Percentiles rank a stretch among this genome's conserved stretches.
These are phyloP conservation scores for Echinosophora koreensis DNA, from an alignment of 306 rosid species.

Conservation along the genomic window DNA sequence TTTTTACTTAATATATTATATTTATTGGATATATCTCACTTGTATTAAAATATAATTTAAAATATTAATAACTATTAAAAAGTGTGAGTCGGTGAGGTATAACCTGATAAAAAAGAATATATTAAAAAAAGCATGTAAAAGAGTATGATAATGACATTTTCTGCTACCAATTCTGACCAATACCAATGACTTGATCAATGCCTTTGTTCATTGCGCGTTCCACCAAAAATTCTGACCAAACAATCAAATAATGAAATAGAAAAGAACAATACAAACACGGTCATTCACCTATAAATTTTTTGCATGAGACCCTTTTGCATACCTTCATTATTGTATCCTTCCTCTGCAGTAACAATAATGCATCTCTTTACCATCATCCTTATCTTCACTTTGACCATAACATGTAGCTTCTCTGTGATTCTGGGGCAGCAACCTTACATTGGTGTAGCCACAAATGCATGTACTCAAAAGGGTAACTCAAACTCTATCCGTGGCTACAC, in stretches of 20 bases:
- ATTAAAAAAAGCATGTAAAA: too few relatives aligned
- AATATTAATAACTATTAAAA: too few relatives aligned
- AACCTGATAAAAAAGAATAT: too few relatives aligned
- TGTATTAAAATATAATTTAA: too few relatives aligned
- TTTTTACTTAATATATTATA: too few relatives aligned
- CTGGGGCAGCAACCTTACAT: conserved; percentile 69
- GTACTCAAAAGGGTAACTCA: conserved; percentile 40
- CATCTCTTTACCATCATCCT: conserved; percentile 30
- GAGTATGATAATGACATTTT: too few relatives aligned
- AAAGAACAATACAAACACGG: too few relatives aligned
- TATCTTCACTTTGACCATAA: conserved; percentile 40
- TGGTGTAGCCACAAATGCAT: conserved; percentile 51
- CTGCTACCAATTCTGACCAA: too few relatives aligned
- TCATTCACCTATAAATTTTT: too few relatives aligned
- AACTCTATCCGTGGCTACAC: conserved; percentile 63
- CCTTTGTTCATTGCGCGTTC: not conserved
- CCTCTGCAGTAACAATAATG: conserved; percentile 44
- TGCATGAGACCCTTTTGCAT: not conserved
- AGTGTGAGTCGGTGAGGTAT: too few relatives aligned
- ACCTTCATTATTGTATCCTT: conserved; percentile 8
- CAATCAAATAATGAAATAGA: not conserved
- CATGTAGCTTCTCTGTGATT: conserved; percentile 36
- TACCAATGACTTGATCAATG: not conserved
- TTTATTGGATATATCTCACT: too few relatives aligned
- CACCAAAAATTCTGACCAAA: not conserved